These are phyloP conservation scores for Aspergillus sp. DNA, from an alignment of 2,329 filamentous ascomycete species.

Conservation along the genomic window DNA sequence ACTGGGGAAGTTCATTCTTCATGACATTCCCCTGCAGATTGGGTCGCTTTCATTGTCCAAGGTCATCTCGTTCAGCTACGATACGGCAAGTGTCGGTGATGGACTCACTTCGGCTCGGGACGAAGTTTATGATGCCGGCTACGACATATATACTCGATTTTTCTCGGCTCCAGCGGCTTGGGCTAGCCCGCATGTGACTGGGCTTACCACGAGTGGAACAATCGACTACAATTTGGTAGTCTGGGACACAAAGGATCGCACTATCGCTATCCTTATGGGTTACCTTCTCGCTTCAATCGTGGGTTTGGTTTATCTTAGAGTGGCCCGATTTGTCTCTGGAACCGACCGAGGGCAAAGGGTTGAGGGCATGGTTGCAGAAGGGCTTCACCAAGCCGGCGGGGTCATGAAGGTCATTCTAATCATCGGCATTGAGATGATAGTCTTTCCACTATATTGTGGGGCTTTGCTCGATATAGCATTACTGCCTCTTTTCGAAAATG, in stretches of 20 bases:
- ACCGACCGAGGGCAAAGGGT: slow-evolving; percentile 55
- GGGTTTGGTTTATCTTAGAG: slow-evolving; percentile 76
- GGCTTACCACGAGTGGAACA: slow-evolving; percentile 21
- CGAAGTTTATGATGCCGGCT: slow-evolving; percentile 22
- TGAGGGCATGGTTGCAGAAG: slow-evolving; percentile 75
- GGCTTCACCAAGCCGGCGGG: slow-evolving; percentile 87
- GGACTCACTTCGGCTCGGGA: slow-evolving; percentile 19
- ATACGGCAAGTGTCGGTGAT: slow-evolving; percentile 17
- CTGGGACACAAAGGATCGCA: slow-evolving; percentile 68
- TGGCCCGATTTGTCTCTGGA: slow-evolving; percentile 67
- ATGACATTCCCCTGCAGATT: slow-evolving; percentile 38
- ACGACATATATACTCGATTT: slow-evolving; percentile 17
- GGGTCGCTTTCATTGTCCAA: slow-evolving; percentile 26
- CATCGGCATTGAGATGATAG: slow-evolving; percentile 98
- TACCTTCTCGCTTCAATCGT: slow-evolving; percentile 74
- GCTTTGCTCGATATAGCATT: slow-evolving; percentile 84
- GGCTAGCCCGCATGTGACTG: slow-evolving; percentile 24
- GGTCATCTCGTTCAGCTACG: slow-evolving; percentile 21
- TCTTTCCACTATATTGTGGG: slow-evolving; percentile 94
- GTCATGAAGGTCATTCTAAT: slow-evolving; percentile 98
- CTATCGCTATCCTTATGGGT: slow-evolving; percentile 75
- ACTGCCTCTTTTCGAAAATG: slow-evolving; percentile 81
- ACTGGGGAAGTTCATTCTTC: slow-evolving; percentile 42
- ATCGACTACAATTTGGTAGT: slow-evolving; percentile 62
- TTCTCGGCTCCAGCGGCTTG: slow-evolving; percentile 29